These are phyloP conservation scores for Botrytis porri DNA, from an alignment of 2,329 filamentous ascomycete species.

Conservation along the genomic window DNA sequence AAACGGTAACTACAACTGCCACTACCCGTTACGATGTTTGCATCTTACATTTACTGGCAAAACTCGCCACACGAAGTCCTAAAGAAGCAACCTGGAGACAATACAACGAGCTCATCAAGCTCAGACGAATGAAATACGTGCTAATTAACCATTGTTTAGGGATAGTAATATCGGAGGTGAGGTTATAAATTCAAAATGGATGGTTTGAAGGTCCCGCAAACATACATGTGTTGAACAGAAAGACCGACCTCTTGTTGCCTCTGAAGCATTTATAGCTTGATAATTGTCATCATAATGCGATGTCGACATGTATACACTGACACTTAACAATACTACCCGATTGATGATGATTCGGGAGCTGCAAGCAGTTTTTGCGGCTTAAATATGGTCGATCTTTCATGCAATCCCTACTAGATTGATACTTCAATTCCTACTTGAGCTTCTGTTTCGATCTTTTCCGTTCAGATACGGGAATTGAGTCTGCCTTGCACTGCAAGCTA, in stretches of 20 bases:
- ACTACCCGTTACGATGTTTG: neutral
- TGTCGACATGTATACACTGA: neutral
- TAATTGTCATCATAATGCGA: neutral
- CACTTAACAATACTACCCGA: neutral
- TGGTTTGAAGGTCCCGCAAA: neutral
- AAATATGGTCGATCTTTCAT: neutral
- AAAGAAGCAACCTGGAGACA: neutral
- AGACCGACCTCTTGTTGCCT: neutral
- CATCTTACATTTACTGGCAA: neutral
- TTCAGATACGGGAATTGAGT: neutral
- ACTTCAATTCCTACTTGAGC: neutral
- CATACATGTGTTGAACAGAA: neutral
- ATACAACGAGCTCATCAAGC: neutral
- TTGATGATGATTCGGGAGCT: neutral
- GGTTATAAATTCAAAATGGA: neutral
- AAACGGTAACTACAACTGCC: neutral
- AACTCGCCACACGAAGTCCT: neutral
- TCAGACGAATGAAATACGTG: neutral
- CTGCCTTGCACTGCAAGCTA: neutral
- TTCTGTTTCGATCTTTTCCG: neutral
- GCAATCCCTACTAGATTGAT: neutral
- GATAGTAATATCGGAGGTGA: too few relatives aligned
- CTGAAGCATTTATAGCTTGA: neutral
- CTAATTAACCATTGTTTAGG: neutral
- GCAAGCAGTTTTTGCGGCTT: neutral